phyloP scores from a whole-genome alignment of 2,329 filamentous ascomycete genomes.

The Fusarium siculi region DNA sequence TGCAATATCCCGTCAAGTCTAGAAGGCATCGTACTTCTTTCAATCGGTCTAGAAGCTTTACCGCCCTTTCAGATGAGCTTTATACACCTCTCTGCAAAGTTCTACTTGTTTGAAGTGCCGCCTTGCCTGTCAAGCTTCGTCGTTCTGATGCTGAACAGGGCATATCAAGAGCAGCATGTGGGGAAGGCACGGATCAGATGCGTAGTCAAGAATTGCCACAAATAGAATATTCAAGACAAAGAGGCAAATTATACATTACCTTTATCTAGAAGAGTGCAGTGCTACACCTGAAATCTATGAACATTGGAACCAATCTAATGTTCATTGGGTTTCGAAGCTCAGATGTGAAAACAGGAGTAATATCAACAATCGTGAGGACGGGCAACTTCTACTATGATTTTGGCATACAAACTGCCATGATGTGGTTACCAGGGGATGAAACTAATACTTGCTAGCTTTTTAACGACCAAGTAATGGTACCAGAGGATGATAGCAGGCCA shows the following conservation, averaged over 20 bases:
- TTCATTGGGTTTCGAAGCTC: background rate
- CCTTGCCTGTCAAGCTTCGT: background rate
- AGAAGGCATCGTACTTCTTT: background rate
- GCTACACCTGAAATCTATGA: background rate
- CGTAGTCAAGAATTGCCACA: background rate
- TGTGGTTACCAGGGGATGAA: too few relatives aligned
- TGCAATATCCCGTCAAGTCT: slow-evolving; percentile 2
- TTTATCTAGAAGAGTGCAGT: too few relatives aligned
- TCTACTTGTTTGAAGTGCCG: background rate
- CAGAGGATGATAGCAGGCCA: background rate
- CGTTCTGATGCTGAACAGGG: background rate
- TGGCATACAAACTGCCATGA: background rate
- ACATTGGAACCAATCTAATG: background rate
- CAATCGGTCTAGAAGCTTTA: background rate
- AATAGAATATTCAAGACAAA: background rate
- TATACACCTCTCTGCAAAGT: background rate
- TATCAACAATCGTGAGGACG: background rate
- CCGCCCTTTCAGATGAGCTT: background rate
- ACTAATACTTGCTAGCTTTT: background rate
- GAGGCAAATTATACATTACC: background rate
- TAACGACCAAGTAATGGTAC: background rate
- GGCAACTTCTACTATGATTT: background rate
- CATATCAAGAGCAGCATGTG: background rate
- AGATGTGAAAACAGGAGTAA: background rate
- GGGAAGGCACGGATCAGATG: background rate